Evolutionary conservation across 2,329 filamentous ascomycete genomes (phyloP).

Genomic region (Onygenales sp.): DNA sequence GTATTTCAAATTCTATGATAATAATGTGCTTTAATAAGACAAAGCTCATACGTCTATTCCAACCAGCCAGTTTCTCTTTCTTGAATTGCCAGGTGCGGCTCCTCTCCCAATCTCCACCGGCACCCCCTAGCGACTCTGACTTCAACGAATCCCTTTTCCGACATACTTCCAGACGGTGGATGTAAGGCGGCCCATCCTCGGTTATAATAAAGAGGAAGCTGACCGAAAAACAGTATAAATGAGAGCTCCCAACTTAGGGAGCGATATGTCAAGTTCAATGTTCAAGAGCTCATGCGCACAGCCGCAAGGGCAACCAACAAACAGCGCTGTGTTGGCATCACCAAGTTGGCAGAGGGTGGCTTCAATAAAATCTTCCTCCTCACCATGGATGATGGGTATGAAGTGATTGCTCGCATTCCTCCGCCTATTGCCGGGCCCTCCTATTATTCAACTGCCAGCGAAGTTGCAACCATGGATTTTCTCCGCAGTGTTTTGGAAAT

Average conservation of each 20-base stretch:
- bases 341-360: slow-evolving; percentile 21
- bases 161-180: slow-evolving; percentile 1
- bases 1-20: too few relatives aligned
- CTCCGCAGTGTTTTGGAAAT: slow-evolving; percentile 19
- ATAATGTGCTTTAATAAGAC: too few relatives aligned
- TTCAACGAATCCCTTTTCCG: neutral
- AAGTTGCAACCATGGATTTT: slow-evolving; percentile 29
- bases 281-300: neutral
- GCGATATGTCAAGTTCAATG: slow-evolving; percentile 7
- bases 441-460: slow-evolving; percentile 23
- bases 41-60: too few relatives aligned
- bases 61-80: too few relatives aligned
- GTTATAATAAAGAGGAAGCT: neutral
- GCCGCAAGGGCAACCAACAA: neutral
- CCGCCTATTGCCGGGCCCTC: slow-evolving; percentile 19
- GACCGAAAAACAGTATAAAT: slow-evolving; percentile 5
- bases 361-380: slow-evolving; percentile 20
- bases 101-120: too few relatives aligned
- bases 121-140: too few relatives aligned
- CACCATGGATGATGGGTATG: slow-evolving; percentile 14
- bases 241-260: slow-evolving; percentile 6
- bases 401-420: slow-evolving; percentile 18
- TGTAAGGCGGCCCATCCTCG: neutral
- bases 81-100: too few relatives aligned
- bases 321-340: slow-evolving; percentile 10